Conservation (phyloP, 2,329 filamentous ascomycete genomes). For the Alternaria sp. region DNA sequence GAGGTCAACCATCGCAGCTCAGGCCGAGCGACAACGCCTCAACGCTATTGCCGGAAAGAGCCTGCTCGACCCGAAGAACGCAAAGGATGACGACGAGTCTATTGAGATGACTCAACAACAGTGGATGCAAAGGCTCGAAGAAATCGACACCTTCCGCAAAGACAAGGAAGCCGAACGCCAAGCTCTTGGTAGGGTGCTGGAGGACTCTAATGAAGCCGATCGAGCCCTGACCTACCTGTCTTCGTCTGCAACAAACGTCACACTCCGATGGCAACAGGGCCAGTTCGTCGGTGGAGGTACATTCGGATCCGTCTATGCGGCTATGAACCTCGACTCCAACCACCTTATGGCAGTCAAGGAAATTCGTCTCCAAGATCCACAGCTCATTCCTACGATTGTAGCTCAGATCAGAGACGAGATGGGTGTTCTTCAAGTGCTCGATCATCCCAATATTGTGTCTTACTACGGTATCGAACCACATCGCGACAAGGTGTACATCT, state of each 20-base stretch:
- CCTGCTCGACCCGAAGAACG: conserved; percentile 76
- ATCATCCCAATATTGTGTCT: conserved; percentile 96
- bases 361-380: conserved; percentile 94
- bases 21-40: conserved; percentile 87
- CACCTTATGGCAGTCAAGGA: conserved; percentile 99
- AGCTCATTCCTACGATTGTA: conserved; percentile 92
- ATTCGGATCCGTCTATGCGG: conserved; percentile 96
- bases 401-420: conserved; percentile 96
- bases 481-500: conserved; percentile 99
- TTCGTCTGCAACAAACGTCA: conserved; percentile 92
- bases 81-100: conserved; percentile 85
- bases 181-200: conserved; percentile 85
- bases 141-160: conserved; percentile 78
- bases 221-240: conserved; percentile 92
- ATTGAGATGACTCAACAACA: conserved; percentile 75
- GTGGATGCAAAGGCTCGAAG: conserved; percentile 73
- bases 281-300: conserved; percentile 96
- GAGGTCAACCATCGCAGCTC: conserved; percentile 87
- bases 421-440: conserved; percentile 91
- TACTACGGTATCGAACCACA: conserved; percentile 99
- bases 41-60: conserved; percentile 81
- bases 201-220: conserved; percentile 95
- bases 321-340: conserved; percentile 95
- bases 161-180: conserved; percentile 85
- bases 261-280: conserved; percentile 97